Conservation (phyloP, 2,329 filamentous ascomycete species). For the Clonostachys chloroleuca region DNA sequence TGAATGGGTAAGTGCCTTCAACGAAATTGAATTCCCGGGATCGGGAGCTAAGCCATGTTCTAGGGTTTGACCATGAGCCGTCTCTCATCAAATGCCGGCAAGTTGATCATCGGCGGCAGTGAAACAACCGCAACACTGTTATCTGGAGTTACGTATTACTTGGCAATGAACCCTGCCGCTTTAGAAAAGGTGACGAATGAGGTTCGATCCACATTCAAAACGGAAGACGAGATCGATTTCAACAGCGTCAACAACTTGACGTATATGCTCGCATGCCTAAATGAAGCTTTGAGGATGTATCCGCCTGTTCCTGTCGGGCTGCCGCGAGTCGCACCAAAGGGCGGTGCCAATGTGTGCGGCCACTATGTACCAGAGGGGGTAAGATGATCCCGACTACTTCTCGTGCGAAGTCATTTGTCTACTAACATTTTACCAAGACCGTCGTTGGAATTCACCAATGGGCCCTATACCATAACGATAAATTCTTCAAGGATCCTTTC, state of each 20-base stretch:
- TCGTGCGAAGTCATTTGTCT: background rate
- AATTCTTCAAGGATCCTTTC: conserved; percentile 35
- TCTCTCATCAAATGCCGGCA: conserved; percentile 7
- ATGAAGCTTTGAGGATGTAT: conserved; percentile 32
- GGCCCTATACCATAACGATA: conserved; percentile 28
- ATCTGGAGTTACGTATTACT: conserved; percentile 13
- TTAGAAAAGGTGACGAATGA: conserved; percentile 25
- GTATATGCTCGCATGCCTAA: conserved; percentile 24
- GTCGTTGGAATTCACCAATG: conserved; percentile 33
- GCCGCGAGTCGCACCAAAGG: conserved; percentile 16
- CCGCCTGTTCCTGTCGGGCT: conserved; percentile 13
- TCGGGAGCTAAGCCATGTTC: background rate
- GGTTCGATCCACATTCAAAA: conserved; percentile 9
- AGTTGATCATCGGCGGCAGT: conserved; percentile 14
- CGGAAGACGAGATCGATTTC: conserved; percentile 27
- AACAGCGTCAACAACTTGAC: conserved; percentile 16
- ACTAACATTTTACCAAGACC: conserved; percentile 16
- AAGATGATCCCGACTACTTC: background rate
- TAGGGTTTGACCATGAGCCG: conserved; percentile 2
- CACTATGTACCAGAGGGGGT: conserved; percentile 19
- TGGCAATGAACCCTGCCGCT: conserved; percentile 17
- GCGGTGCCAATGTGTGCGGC: conserved; percentile 21
- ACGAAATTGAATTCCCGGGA: background rate
- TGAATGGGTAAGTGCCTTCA: conserved; percentile 4
- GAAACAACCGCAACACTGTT: conserved; percentile 19